Evolutionary conservation across 768 basidiomycete species (phyloP).

Genomic region (Pleurotus salmoneostramineus): DNA sequence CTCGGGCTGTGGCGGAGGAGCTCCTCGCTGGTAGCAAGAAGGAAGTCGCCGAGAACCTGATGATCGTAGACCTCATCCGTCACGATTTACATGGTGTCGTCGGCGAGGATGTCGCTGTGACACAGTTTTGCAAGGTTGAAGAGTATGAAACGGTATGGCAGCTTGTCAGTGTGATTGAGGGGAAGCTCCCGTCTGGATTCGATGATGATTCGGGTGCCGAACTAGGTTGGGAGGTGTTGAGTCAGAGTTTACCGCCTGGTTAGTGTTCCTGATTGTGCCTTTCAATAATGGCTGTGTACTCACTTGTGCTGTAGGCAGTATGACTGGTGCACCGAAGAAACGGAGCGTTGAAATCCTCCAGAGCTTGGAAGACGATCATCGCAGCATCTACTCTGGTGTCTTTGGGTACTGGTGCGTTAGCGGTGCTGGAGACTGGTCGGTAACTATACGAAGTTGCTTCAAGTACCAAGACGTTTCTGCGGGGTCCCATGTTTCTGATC

Average conservation of each 20-base stretch:
- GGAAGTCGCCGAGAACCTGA: constrained; percentile 94
- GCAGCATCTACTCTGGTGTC: constrained; percentile 87
- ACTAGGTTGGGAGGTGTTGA: constrained; percentile 73
- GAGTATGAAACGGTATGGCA: constrained; percentile 95
- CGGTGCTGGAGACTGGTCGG: constrained; percentile 89
- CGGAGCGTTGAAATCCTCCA: constrained; percentile 89
- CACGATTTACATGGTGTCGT: constrained; percentile 87
- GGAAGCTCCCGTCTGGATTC: constrained; percentile 36
- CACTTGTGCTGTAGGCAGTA: constrained; percentile 60
- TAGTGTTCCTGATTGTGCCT: constrained; percentile 11
- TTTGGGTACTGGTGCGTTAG: constrained; percentile 91
- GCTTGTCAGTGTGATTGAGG: constrained; percentile 91
- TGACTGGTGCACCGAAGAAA: constrained; percentile 97
- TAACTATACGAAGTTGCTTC: constrained; percentile 91
- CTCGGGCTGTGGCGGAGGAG: constrained; percentile 62
- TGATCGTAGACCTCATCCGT: constrained; percentile 96
- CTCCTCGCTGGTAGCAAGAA: constrained; percentile 66
- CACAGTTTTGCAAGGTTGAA: constrained; percentile 83
- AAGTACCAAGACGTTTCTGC: constrained; percentile 33
- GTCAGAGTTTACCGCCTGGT: constrained; percentile 85
- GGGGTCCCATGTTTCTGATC: neutral
- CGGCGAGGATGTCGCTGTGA: constrained; percentile 77
- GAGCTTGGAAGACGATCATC: constrained; percentile 64
- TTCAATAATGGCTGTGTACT: neutral
- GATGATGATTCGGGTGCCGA: constrained; percentile 21